A percentile compares a stretch with the other conserved stretches of the same genome.
These are phyloP conservation scores for Phytophthora rubi DNA, from an alignment of 352 stramenopile species.

Conservation along the genomic window DNA sequence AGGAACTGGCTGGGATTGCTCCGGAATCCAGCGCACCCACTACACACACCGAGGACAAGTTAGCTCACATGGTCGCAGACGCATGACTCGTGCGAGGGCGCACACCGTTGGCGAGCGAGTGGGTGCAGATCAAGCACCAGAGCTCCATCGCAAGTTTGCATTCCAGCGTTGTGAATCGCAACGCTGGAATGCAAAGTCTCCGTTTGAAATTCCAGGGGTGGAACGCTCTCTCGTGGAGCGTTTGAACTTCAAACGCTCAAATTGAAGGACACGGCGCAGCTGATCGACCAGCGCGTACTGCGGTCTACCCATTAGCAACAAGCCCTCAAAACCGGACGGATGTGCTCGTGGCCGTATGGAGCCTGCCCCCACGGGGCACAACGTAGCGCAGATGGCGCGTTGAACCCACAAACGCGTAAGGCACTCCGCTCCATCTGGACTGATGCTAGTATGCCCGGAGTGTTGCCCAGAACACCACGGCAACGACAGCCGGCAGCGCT, in stretches of 20 bases:
- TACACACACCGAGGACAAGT: not conserved
- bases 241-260: not conserved
- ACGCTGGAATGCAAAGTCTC: constrained; percentile 9
- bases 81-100: not conserved
- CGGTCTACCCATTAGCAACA: constrained; percentile 28
- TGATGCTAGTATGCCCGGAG: constrained; percentile 8
- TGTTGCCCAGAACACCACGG: constrained; percentile 16
- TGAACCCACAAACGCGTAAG: not conserved
- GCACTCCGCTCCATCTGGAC: constrained; percentile 4
- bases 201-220: constrained; percentile 13
- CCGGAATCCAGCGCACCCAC: constrained; percentile 3
- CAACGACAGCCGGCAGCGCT: not conserved
- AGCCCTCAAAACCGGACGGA: constrained; percentile 11
- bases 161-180: not conserved
- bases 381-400: not conserved
- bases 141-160: too few species aligned
- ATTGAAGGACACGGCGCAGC: not conserved
- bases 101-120: not conserved
- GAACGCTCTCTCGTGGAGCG: constrained; percentile 4
- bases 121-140: not conserved
- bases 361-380: constrained; percentile 18
- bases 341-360: not conserved
- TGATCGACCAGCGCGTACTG: constrained; percentile 10
- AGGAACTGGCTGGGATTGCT: not conserved
- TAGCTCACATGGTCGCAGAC: constrained; percentile 2